Base-by-base conservation (phyloP, 1,139 yeast species). In the Kodamaea ohmeri region DNA sequence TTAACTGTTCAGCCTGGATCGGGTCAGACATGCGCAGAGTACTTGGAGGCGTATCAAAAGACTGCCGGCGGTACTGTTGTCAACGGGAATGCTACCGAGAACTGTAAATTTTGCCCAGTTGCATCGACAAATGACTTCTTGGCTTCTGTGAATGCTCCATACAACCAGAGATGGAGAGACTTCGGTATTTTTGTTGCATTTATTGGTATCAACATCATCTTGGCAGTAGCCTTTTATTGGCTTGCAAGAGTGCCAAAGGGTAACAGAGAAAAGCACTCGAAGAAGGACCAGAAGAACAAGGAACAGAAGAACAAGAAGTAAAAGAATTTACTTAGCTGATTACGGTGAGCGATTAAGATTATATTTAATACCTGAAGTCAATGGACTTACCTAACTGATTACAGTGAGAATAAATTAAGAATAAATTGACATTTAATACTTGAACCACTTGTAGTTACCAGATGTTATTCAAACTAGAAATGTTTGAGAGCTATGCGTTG, bases 141-240 rank as follows among this genome's bases (percentile, higher is more conserved):
- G 60, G 47, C 47, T 0, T 22, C 56, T 13, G 63, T 80, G 29
- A 60, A 65, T 38, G 62, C 80, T 15, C 34, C 50, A 1, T 78
- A 70, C 50, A 35, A 54, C n/a, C 63, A 71, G 45, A 71, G 77
- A 57, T 82, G 90, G 84, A 75, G 90, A 69, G 76, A 83, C 56
- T 69, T 69, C 46, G 92, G 92, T 56, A 71, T 81, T 40, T 74
- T 76, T 47, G 56, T 61, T 37, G 45, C 52, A 6, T 58, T 52
- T 35, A 52, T 57, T 34, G 53, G 41, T 14, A 37, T 57, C 36
- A 53, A 59, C 43, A 45, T 56, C 29, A 27, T 52, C 8, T 45
- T 49, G 12, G 52, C 63, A 11, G 34, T 51, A 15, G 40, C 44
- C 36, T 50, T 58, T 42, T 59, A 56, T 52, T 59, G 53, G 52